A percentile compares a stretch with the other conserved stretches of the same genome.
Evolutionary conservation across 805 yeast genomes (phyloP).

Genomic region (Phaffomyces antillensis): DNA sequence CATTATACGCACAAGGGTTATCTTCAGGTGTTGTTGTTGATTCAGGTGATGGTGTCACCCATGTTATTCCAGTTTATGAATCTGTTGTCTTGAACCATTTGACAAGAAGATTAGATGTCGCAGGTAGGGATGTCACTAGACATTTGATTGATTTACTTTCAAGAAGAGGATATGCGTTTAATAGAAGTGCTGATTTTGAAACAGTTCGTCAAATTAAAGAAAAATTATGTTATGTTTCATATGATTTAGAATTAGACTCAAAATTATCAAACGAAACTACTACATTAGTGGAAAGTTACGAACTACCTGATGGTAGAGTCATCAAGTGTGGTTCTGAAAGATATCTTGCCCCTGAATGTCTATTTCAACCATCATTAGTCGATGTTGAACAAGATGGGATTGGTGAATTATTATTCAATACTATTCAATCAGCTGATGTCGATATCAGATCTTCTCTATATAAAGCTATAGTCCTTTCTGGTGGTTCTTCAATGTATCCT

Average conservation of each 20-base stretch:
- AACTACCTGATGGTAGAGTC: constrained; percentile 93
- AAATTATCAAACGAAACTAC: constrained; percentile 92
- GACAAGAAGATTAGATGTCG: constrained; percentile 89
- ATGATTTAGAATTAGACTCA: constrained; percentile 85
- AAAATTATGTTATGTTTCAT: constrained; percentile 89
- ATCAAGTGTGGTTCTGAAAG: constrained; percentile 93
- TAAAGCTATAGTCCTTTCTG: constrained; percentile 89
- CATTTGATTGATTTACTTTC: constrained; percentile 84
- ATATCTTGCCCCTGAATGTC: constrained; percentile 94
- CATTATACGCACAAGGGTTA: constrained; percentile 93
- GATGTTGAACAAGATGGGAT: constrained; percentile 97
- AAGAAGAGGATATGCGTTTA: constrained; percentile 96
- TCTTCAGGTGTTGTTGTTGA: constrained; percentile 97
- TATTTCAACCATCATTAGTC: constrained; percentile 91
- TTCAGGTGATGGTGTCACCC: constrained; percentile 84
- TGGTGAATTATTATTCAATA: constrained; percentile 86
- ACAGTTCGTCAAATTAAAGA: constrained; percentile 97
- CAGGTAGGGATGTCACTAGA: constrained; percentile 98
- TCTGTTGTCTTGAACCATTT: constrained; percentile 92
- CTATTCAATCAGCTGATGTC: constrained; percentile 90
- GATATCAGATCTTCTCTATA: constrained; percentile 85
- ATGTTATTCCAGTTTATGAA: constrained; percentile 96
- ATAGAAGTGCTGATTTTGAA: constrained; percentile 97
- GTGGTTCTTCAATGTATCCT: constrained; percentile 98
- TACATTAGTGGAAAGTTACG: constrained; percentile 82